These are phyloP conservation scores for Aphanocladium album DNA, from an alignment of 2,329 filamentous ascomycete genomes.

Conservation along the genomic window DNA sequence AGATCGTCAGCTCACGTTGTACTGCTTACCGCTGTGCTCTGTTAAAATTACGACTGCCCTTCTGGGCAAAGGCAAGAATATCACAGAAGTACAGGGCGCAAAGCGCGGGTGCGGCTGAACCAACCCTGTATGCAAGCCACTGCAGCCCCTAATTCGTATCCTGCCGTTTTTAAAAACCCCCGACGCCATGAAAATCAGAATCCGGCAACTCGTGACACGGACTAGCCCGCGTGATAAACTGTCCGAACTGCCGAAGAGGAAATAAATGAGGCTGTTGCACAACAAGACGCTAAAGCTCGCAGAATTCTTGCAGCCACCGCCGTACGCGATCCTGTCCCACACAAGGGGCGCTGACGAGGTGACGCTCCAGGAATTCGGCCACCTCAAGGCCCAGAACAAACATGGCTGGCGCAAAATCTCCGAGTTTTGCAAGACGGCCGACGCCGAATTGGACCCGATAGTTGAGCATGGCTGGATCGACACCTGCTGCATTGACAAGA, in stretches of 20 bases:
- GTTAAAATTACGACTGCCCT: not conserved
- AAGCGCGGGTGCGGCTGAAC: not conserved
- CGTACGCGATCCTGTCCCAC: conserved; percentile 32
- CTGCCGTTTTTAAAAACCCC: not conserved
- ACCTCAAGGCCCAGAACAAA: not conserved
- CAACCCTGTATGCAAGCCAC: not conserved
- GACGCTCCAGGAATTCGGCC: conserved; percentile 21
- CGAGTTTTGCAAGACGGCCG: conserved; percentile 16
- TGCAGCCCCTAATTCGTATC: not conserved
- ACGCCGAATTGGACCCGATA: conserved; percentile 7
- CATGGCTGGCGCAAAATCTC: conserved; percentile 17
- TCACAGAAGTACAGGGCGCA: not conserved
- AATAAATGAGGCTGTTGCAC: not conserved
- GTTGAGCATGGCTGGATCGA: conserved; percentile 23
- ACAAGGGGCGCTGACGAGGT: conserved; percentile 29
- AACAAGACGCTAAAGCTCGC: not conserved
- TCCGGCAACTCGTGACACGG: not conserved
- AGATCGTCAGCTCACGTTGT: not conserved
- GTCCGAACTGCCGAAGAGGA: not conserved
- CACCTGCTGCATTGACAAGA: conserved; percentile 21
- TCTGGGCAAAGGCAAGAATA: not conserved
- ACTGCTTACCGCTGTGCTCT: not conserved
- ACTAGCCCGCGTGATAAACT: not conserved
- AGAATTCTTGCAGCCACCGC: not conserved
- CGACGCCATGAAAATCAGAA: not conserved